phyloP scores from a whole-genome alignment of 805 yeast species.

The Phaffomyces thermotolerans region DNA sequence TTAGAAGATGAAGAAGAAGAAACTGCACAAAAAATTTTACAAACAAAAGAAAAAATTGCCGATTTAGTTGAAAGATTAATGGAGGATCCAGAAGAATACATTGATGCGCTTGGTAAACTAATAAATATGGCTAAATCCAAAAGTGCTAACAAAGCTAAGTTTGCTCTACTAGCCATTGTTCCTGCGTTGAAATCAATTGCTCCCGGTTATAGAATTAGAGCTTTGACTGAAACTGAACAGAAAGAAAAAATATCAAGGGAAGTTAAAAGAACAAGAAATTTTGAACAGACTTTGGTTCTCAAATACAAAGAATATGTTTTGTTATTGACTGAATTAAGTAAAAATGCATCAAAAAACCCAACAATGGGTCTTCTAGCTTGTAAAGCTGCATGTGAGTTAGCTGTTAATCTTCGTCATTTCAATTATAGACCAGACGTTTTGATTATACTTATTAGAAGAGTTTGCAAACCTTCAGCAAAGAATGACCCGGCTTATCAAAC shows the following conservation, averaged over 20 bases:
- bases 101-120: conserved; percentile 54
- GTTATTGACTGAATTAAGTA: conserved; percentile 37
- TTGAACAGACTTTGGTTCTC: conserved; percentile 70
- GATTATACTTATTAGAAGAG: conserved; percentile 56
- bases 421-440: conserved; percentile 76
- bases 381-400: conserved; percentile 73
- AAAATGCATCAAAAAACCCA: conserved; percentile 30
- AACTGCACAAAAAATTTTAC: conserved; percentile 46
- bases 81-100: conserved; percentile 87
- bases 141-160: conserved; percentile 57
- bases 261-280: conserved; percentile 65
- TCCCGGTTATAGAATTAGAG: conserved; percentile 83
- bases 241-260: conserved; percentile 80
- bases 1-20: conserved; percentile 20
- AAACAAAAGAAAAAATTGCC: conserved; percentile 79
- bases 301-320: conserved; percentile 66
- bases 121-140: conserved; percentile 64
- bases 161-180: conserved; percentile 71
- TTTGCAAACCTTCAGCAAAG: conserved; percentile 48
- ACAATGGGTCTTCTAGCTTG: conserved; percentile 51
- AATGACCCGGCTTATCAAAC: conserved; percentile 42
- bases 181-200: conserved; percentile 80
- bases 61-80: conserved; percentile 66
- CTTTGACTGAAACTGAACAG: conserved; percentile 73
- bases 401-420: conserved; percentile 64